Evolutionary conservation across 1,139 yeast species (phyloP).

Genomic region (Eremothecium coryli): DNA sequence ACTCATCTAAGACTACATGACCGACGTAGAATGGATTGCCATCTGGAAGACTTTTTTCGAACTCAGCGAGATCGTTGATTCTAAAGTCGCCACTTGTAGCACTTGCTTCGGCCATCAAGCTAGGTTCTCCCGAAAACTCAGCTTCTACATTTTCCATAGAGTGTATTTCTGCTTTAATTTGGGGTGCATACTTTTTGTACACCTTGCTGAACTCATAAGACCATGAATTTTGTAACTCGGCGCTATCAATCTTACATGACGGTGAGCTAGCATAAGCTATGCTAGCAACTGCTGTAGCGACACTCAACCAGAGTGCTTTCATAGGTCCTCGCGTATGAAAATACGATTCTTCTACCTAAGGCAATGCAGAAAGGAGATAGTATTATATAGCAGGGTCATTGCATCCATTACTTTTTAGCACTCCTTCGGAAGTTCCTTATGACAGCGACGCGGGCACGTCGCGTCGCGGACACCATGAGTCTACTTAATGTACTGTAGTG

Average conservation of each 20-base stretch:
- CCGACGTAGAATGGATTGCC: slow-evolving; percentile 4
- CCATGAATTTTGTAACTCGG: not conserved
- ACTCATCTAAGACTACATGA: slow-evolving; percentile 1
- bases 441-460: too few species aligned
- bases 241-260: not conserved
- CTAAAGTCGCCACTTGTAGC: not conserved
- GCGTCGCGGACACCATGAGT: too few species aligned
- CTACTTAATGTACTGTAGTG: too few species aligned
- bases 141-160: not conserved
- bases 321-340: too few species aligned
- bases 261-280: not conserved
- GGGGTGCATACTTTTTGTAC: not conserved
- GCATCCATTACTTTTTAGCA: too few species aligned
- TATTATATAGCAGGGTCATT: too few species aligned
- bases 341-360: not conserved
- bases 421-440: too few species aligned
- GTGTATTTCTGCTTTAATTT: not conserved
- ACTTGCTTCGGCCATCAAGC: not conserved
- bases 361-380: not conserved
- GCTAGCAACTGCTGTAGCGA: not conserved
- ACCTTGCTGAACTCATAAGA: not conserved
- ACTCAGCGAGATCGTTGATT: not conserved
- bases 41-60: slow-evolving; percentile 3
- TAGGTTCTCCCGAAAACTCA: not conserved
- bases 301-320: not conserved